Evolutionary conservation across 1,284 basidiomycete genomes (phyloP).

Genomic region (Coniophora puteana): DNA sequence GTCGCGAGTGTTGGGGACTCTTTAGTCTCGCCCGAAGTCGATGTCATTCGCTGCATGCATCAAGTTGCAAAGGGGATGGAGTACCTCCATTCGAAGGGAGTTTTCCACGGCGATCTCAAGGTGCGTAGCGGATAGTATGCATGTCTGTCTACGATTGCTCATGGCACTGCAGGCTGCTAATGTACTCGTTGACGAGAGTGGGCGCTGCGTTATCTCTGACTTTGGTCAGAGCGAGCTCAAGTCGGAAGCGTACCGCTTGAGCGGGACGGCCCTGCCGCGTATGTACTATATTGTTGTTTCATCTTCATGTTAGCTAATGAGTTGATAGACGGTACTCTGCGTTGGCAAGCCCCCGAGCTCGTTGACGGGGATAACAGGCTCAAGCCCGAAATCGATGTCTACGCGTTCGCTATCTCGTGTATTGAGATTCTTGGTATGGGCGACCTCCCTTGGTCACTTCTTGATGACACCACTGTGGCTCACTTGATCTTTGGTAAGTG

Average conservation of each 20-base stretch:
- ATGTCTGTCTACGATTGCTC: background rate
- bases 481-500: constrained; percentile 58
- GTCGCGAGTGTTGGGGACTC: constrained; percentile 4
- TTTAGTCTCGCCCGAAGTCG: constrained; percentile 36
- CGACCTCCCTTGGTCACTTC: constrained; percentile 53
- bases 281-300: constrained; percentile 21
- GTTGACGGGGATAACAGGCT: constrained; percentile 47
- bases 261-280: constrained; percentile 51
- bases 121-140: constrained; percentile 25
- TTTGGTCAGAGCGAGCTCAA: constrained; percentile 81
- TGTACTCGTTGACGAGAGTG: constrained; percentile 64
- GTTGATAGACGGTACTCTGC: constrained; percentile 48
- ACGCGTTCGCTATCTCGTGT: constrained; percentile 70
- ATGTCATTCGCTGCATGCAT: constrained; percentile 56
- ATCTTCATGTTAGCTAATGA: background rate
- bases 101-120: constrained; percentile 76
- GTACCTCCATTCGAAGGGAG: constrained; percentile 61
- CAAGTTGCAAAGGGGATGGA: constrained; percentile 77
- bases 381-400: constrained; percentile 64
- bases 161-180: constrained; percentile 53
- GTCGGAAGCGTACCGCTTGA: constrained; percentile 60
- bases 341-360: constrained; percentile 76
- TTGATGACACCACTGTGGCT: constrained; percentile 57
- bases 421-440: constrained; percentile 68
- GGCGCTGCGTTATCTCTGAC: constrained; percentile 68